Conservation (phyloP, 305 asterid species). For the Fraxinus sp. region DNA sequence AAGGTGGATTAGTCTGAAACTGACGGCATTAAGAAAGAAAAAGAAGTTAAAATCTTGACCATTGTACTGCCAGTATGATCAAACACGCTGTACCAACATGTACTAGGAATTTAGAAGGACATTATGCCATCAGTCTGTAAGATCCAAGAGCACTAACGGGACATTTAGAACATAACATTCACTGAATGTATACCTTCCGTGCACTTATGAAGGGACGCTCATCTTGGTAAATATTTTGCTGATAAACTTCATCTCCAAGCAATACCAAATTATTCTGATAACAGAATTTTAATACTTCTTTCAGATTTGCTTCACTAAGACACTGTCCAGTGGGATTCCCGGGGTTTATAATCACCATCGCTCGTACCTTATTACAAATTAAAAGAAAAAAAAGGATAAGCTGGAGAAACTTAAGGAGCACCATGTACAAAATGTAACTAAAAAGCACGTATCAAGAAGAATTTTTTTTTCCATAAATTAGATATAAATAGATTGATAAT, state of each 20-base stretch:
- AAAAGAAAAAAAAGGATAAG: not conserved
- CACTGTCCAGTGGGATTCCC: slow-evolving; percentile 99
- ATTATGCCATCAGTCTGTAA: slow-evolving; percentile 17
- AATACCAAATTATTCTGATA: slow-evolving; percentile 78
- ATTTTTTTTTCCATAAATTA: not conserved
- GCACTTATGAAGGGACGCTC: slow-evolving; percentile 95
- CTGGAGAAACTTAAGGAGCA: not conserved
- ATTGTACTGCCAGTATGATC: not conserved
- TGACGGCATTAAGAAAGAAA: not conserved
- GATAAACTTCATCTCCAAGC: slow-evolving; percentile 98
- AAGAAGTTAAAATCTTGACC: not conserved
- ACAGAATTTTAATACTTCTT: slow-evolving; percentile 66
- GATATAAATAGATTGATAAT: not conserved
- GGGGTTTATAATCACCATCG: slow-evolving; percentile 99
- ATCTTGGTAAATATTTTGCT: slow-evolving; percentile 96
- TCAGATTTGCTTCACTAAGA: slow-evolving; percentile 79
- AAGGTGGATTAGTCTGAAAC: not conserved
- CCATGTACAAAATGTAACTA: not conserved
- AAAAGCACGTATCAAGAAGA: not conserved
- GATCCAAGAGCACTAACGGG: slow-evolving; percentile 11
- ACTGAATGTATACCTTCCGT: slow-evolving; percentile 55
- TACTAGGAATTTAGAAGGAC: not conserved
- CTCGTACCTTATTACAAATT: slow-evolving; percentile 66
- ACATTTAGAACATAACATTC: slow-evolving; percentile 5
- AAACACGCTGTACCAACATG: not conserved